Conservation (phyloP, 768 basidiomycete genomes). For the Rickenella mellea region DNA sequence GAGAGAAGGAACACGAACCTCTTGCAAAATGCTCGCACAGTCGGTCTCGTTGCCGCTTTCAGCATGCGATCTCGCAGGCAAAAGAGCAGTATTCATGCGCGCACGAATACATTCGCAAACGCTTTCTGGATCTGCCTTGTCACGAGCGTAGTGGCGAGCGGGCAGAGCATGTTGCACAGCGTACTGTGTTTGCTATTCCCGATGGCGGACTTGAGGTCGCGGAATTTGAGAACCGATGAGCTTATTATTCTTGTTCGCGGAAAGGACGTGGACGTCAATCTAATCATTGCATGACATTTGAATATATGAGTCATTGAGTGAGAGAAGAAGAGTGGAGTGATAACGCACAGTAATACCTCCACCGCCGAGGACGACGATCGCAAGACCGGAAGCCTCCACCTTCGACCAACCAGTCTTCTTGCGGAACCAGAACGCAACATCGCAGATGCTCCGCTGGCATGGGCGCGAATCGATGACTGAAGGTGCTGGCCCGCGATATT, state of each 20-base stretch:
- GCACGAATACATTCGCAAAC: conserved; percentile 26
- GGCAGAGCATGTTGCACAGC: conserved; percentile 30
- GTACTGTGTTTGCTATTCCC: conserved; percentile 27
- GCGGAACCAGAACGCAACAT: too few species aligned
- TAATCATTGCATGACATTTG: conserved; percentile 17
- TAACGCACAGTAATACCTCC: conserved; percentile 27
- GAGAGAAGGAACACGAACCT: conserved; percentile 3
- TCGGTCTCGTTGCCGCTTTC: conserved; percentile 29
- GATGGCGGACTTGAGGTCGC: neutral
- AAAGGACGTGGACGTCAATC: conserved; percentile 25
- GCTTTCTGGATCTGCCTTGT: conserved; percentile 29
- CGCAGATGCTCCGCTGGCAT: too few species aligned
- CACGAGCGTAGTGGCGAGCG: conserved; percentile 29
- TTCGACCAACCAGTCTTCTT: too few species aligned
- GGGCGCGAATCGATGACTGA: too few species aligned
- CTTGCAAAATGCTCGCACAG: conserved; percentile 17
- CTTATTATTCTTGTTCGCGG: conserved; percentile 30
- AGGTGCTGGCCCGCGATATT: too few species aligned
- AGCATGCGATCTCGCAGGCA: conserved; percentile 26
- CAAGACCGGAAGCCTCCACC: conserved; percentile 26
- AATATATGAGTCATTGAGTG: conserved; percentile 6
- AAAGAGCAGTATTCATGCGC: conserved; percentile 1
- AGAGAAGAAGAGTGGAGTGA: conserved; percentile 2
- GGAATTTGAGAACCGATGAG: neutral
- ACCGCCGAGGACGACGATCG: conserved; percentile 32